Conservation (phyloP, 139 green algal species). For the Chlorella vulgaris region DNA sequence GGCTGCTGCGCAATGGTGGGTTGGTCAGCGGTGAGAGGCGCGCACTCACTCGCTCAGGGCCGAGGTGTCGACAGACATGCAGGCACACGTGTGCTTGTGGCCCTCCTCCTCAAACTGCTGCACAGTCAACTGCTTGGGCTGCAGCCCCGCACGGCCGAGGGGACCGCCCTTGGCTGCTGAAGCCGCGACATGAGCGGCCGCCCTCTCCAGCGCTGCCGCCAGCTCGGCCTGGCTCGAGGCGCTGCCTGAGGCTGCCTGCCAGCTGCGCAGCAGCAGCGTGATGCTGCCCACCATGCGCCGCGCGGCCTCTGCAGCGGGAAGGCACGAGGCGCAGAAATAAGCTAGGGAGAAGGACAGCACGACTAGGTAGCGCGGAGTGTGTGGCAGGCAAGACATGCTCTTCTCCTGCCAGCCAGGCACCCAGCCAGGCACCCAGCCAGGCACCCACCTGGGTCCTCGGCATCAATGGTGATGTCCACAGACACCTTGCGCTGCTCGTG, state of each 20-base stretch:
- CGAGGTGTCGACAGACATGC: constrained; percentile 2
- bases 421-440: not conserved
- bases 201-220: not conserved
- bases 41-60: constrained; percentile 5
- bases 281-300: constrained; percentile 23
- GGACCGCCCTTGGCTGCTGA: not conserved
- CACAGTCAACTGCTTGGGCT: constrained; percentile 10
- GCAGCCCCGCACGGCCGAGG: constrained; percentile 13
- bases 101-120: constrained; percentile 26
- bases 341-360: not conserved
- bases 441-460: constrained; percentile 8
- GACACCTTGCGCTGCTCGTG: not conserved
- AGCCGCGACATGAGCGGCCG: not conserved
- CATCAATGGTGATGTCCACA: constrained; percentile 19
- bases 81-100: constrained; percentile 4
- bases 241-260: not conserved
- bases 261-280: not conserved
- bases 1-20: too few species aligned
- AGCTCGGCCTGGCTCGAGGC: constrained; percentile 22
- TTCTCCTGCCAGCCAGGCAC: not conserved
- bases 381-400: not conserved
- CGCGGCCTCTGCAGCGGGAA: constrained; percentile 13
- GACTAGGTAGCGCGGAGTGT: not conserved
- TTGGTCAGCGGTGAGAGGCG: not conserved
- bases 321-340: not conserved